Conservation (phyloP, 352 stramenopile genomes). For the Hyaloperonospora brassicae region DNA sequence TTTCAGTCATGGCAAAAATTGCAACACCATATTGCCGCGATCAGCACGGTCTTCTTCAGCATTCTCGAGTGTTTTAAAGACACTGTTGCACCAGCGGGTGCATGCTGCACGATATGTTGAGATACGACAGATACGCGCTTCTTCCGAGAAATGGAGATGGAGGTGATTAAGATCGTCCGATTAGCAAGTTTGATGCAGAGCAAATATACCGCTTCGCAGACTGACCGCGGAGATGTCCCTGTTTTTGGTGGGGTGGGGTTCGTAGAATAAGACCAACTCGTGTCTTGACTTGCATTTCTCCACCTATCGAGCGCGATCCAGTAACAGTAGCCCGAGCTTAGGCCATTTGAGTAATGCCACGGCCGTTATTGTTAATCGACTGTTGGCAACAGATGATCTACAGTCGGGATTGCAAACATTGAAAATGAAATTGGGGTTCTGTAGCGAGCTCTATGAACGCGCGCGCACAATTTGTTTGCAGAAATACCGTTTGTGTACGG, state of each 20-base stretch:
- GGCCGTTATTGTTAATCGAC: slow-evolving; percentile 46
- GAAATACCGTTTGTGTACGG: slow-evolving; percentile 46
- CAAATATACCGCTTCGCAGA: slow-evolving; percentile 42
- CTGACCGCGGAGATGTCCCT: slow-evolving; percentile 30
- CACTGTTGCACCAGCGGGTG: slow-evolving; percentile 53
- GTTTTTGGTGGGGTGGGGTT: slow-evolving; percentile 38
- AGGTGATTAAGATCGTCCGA: slow-evolving; percentile 41
- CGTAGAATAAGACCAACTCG: slow-evolving; percentile 52
- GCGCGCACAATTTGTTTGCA: slow-evolving; percentile 56
- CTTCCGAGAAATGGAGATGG: slow-evolving; percentile 37
- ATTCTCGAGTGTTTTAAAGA: slow-evolving; percentile 46
- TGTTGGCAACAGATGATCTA: slow-evolving; percentile 23
- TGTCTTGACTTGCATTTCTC: slow-evolving; percentile 39
- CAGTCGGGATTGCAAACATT: neutral
- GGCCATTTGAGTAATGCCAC: slow-evolving; percentile 58
- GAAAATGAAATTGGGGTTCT: slow-evolving; percentile 3
- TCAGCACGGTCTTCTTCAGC: slow-evolving; percentile 27
- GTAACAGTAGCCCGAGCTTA: slow-evolving; percentile 39
- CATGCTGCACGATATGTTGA: slow-evolving; percentile 28
- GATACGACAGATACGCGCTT: slow-evolving; percentile 28
- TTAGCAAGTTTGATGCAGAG: slow-evolving; percentile 36
- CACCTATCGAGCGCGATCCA: slow-evolving; percentile 37
- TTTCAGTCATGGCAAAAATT: slow-evolving; percentile 17
- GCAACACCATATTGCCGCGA: slow-evolving; percentile 27
- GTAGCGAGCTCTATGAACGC: slow-evolving; percentile 38